Base-by-base conservation (phyloP, 2,329 filamentous ascomycete species). In the Colletotrichum scovillei region DNA sequence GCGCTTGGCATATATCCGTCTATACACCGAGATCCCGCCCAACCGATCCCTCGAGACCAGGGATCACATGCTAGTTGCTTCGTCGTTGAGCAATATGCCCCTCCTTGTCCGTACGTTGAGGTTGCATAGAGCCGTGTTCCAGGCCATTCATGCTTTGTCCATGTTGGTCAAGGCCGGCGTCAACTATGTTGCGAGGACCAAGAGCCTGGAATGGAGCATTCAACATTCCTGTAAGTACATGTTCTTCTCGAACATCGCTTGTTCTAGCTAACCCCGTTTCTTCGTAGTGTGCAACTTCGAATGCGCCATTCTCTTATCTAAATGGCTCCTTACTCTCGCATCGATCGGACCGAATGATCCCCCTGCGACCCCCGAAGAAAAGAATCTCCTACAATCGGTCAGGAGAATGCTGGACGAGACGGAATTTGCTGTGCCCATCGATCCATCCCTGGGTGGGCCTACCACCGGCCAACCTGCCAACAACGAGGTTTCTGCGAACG, bases 111-210 rank as follows among this genome's bases (percentile, higher is more conserved):
- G 92, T 64, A 91, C 88, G 66, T 83, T 88, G 24, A 88, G 89
- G 38, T 85, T 93, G 28, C 90, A 89, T 42, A 85, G 91, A 58
- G 92, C 92, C 1, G 88, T 93, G 0, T 87, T 92, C 32, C 92
- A 94, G 77, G 90, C 91, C 1, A 89, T 92, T 32, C 92, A 93
- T 78, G 91, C 92, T 0, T 82, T 94, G 46, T 92, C 91, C 4
- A 91, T 93, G 84, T 83, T 92, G 28, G 89, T 92, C 72, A 92
- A 91, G 78, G 85, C 87, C 16, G 90, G 90, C 0, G 89, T 92
- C 24, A 90, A 90, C 76, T 91, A 90, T 76, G 88, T 91, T 60
- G 89, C 90, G 55, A 86, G 88, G 75, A 89, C 89, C 5, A 91
- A 91, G 80, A 89, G 88, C 1, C 83, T 88, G 0, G 88, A 91